Evolutionary conservation across 2,329 filamentous ascomycete species (phyloP), one percentile per base, ranked within the genome.

Genomic region (Fusarium pseudograminearum): DNA sequence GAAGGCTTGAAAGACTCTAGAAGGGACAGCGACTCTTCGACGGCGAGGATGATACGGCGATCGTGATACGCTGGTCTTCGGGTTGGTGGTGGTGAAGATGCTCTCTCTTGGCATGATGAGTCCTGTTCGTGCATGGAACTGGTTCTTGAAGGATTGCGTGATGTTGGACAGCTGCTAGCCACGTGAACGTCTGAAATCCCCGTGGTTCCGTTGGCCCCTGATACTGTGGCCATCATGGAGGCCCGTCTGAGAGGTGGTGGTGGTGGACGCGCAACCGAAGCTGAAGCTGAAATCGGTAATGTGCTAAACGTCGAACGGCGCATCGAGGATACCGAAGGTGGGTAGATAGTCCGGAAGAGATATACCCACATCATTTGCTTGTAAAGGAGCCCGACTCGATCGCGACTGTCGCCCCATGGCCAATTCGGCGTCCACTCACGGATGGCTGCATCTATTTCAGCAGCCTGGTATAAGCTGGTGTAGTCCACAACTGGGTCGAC

Each of bases 401-500:
- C 82, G 20, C 88, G 84, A 70, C 83, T 85, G 69, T 90, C 88
- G 2, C 86, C 86, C 0, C 79, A 76, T 0, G 86, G 84, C 85
- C 87, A 89, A 10, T 80, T 76, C 4, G 93, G 92, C 26, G 86
- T 85, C 94, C 94, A 97, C 16, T 87, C 85, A 8, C 89, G 86
- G 54, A 97, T 90, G 7, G 87, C 89, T 16, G 86, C 86, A 70
- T 97, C 91, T 73, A 97, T 94, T 54, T 90, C 88, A 8, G 91
- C 89, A 0, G 92, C 93, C 46, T 88, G 87, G 73, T 90, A 91
- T 12, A 96, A 82, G 14, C 89, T 90, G 26, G 87, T 85, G 75
- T 93, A 94, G 77, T 94, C 90, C 42, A 94, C 90, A 0, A 87
- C 84, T 0, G 91, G 92, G 53, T 93, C 89, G 4, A 87, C 80